Evolutionary conservation across 2,329 filamentous ascomycete genomes (phyloP).

Genomic region (Magnaporthiopsis poae): DNA sequence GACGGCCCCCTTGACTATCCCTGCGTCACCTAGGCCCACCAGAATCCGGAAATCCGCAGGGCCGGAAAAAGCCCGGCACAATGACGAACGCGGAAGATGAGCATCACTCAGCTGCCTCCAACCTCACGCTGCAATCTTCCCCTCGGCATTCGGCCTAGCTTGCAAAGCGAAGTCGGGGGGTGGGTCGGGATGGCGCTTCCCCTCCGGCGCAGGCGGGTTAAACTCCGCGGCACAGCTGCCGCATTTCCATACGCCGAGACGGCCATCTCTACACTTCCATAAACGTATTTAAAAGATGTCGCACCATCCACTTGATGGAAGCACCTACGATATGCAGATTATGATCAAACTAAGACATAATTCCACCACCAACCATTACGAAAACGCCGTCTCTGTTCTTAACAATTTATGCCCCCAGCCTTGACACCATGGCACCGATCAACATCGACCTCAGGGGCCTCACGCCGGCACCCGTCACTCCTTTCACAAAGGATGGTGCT

Average conservation of each 20-base stretch:
- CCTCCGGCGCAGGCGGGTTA: neutral
- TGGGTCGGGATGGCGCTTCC: neutral
- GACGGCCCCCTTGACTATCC: no score
- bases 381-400: no score
- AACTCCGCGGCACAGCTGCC: neutral
- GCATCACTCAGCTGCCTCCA: neutral
- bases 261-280: no score
- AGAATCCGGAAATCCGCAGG: constrained; percentile 1
- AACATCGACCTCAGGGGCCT: constrained; percentile 37
- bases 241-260: neutral
- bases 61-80: neutral
- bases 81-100: neutral
- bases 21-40: neutral
- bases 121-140: neutral
- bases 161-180: neutral
- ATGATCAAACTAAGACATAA: neutral
- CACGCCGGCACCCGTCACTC: constrained; percentile 40
- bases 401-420: neutral
- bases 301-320: no score
- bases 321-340: no score
- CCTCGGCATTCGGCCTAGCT: neutral
- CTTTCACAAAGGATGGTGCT: constrained; percentile 37
- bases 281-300: neutral
- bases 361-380: neutral
- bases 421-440: neutral